Percentiles rank a stretch among this genome's conserved stretches.
Conservation (phyloP, 129 eudicot species). For the Flaveria robusta region DNA sequence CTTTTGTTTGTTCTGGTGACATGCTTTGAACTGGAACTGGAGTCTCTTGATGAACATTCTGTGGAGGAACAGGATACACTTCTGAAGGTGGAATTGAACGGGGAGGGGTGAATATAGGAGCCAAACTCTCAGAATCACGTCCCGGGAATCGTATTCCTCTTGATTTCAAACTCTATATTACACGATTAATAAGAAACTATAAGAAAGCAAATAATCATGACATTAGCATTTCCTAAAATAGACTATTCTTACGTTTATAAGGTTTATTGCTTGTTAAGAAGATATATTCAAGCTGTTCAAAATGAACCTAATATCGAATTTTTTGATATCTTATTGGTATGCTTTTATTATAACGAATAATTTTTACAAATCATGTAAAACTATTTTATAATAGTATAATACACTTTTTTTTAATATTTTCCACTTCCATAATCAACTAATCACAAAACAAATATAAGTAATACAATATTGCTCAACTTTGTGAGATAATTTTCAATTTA, state of each 20-base stretch:
- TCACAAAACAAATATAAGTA: not conserved
- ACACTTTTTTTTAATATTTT: not conserved
- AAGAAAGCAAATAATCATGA: not conserved
- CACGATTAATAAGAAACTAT: not conserved
- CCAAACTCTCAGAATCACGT: constrained; percentile 90
- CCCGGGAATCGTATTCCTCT: constrained; percentile 96
- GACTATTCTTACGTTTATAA: not conserved
- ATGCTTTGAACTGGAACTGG: constrained; percentile 58
- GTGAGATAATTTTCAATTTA: not conserved
- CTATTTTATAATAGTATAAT: not conserved
- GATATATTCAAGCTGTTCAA: not conserved
- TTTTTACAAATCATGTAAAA: not conserved
- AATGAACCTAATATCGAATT: not conserved
- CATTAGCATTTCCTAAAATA: not conserved
- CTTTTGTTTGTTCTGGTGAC: constrained; percentile 87
- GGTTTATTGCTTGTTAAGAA: not conserved
- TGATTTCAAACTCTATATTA: constrained; percentile 75
- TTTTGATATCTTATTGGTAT: not conserved
- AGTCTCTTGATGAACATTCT: constrained; percentile 51
- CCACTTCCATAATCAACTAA: not conserved
- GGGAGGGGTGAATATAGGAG: constrained; percentile 93
- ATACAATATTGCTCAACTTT: not conserved
- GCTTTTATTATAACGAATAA: not conserved
- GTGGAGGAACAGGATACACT: constrained; percentile 53
- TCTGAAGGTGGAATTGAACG: constrained; percentile 69